phyloP scores from a whole-genome alignment of 2,329 filamentous ascomycete genomes.

The Colletotrichum zoysiae region DNA sequence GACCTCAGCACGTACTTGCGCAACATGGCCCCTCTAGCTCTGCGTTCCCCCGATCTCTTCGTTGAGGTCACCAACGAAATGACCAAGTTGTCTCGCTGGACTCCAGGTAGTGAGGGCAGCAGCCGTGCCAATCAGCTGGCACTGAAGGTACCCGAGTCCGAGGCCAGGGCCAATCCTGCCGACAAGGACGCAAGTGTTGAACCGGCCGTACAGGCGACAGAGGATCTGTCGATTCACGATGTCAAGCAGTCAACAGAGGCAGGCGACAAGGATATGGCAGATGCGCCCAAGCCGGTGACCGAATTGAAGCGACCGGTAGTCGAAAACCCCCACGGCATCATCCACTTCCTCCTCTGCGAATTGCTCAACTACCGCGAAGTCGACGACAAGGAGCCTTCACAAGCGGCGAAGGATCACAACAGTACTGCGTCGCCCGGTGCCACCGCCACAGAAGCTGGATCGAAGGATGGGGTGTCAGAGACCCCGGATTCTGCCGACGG shows the following conservation, averaged over 20 bases:
- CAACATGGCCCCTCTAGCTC: constrained; percentile 80
- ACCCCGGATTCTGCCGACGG: constrained; percentile 42
- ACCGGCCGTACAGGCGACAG: constrained; percentile 60
- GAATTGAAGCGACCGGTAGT: constrained; percentile 87
- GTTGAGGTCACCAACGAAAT: constrained; percentile 89
- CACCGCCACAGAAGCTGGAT: constrained; percentile 11
- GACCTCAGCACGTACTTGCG: constrained; percentile 83
- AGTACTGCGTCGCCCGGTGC: constrained; percentile 49
- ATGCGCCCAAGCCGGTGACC: constrained; percentile 70
- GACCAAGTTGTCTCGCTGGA: constrained; percentile 78
- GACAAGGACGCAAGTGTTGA: constrained; percentile 50
- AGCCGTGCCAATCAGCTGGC: constrained; percentile 53
- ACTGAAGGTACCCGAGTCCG: constrained; percentile 54
- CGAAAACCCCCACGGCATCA: constrained; percentile 93
- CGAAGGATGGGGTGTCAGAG: constrained; percentile 41
- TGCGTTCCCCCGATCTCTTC: constrained; percentile 87
- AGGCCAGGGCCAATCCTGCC: constrained; percentile 39
- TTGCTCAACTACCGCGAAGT: constrained; percentile 92
- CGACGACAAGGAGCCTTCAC: constrained; percentile 79
- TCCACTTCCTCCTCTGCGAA: constrained; percentile 94
- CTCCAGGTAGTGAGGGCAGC: constrained; percentile 51
- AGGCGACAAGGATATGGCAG: constrained; percentile 70
- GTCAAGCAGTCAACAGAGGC: constrained; percentile 72
- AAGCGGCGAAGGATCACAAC: constrained; percentile 58
- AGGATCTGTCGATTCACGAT: constrained; percentile 62